Evolutionary conservation across 1,284 basidiomycete genomes (phyloP), one percentile per base, ranked within the genome.

Genomic region (Erythrobasidium hasegawianum): DNA sequence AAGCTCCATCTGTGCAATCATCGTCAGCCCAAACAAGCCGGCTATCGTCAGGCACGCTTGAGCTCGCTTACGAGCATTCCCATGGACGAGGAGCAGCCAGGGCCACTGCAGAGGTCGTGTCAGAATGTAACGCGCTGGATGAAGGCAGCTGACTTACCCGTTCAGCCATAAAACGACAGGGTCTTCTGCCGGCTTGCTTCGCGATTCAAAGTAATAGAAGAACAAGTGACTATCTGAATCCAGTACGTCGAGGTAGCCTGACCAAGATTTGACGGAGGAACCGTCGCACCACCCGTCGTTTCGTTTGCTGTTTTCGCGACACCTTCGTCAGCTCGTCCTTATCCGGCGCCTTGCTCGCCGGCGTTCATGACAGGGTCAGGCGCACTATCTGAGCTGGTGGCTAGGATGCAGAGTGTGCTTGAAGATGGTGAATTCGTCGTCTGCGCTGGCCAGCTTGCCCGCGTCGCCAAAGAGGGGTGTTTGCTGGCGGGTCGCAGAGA

Each of bases 1-100:
- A 5, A 81, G 75, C 71, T 82, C 81, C 77, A 80, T 79, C 61
- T 81, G 79, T 33, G 81, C 33, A 33, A 11, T 5, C 11, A 33
- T 5, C 5, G 43, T 11, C 61, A 43, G 29, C 33, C 13, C n/a
- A 39, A 22, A 33, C 14, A 57, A 57, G 29, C 24, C 27, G 27
- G 50, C 8, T 10, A 18, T 29, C 24, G 5, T 53, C 16, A 16
- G 29, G 16, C 24, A 24, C n/a, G 16, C 14, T 2, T 24, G 22
- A 20, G 29, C 24, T 20, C 14, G 22, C n/a, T 26, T 13, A 22
- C 11, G 29, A n/a, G 22, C 10, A 14, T 71, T 1, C 80, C 81
- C 4, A 82, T 73, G 2, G 77, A 71, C 0, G 76, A 78, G 2
- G 75, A 77, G 68, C 79, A 79, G 1, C 79, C 79, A 0, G 59